Evolutionary conservation across 148 eudicot species (phyloP), one percentile per base, ranked within the genome.

Genomic region (Silene uniflora): DNA sequence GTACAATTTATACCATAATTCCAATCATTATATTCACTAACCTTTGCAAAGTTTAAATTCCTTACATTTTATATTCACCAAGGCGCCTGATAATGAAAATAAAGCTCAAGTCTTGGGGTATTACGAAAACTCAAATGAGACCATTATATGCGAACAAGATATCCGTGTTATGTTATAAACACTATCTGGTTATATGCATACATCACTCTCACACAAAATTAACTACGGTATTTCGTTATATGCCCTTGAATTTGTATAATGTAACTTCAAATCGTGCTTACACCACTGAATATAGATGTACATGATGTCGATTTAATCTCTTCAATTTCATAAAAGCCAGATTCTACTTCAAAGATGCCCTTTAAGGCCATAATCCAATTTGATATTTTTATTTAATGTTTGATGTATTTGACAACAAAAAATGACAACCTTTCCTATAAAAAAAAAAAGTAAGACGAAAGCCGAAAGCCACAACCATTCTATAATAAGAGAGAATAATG

Each of bases 401-500:
- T 14, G 61, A 58, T 58, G 18, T 17, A 58, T 58, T 58, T 5
- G 21, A 58, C 18, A 14, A 58, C 19, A 17, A 58, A 58, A 5
- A 10, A 58, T 58, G 61, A 58, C 3, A 58, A 58, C 18, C 18
- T 58, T 58, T 58, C 21, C 19, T 58, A 58, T 13, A 29, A 14
- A 17, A 13, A 13, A 17, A 58, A n/a, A n/a, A n/a, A n/a, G n/a
- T n/a, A n/a, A n/a, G n/a, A 7, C 5, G 18, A 1, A 58, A 58
- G 61, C 5, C 14, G 61, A 58, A n/a, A n/a, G 61, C n/a, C 61
- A 58, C 61, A 58, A 58, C 61, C 61, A 58, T 58, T 58, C 61
- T 13, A 17, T 13, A 6, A 46, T 6, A 58, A 58, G 61, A 58
- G 61, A 58, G 19, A 58, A 58, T 52, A 58, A 58, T 58, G 61